A percentile compares a stretch with the other conserved stretches of the same genome.
These are phyloP conservation scores for Medicago ruthenica DNA, from an alignment of 306 rosid genomes.

Conservation along the genomic window DNA sequence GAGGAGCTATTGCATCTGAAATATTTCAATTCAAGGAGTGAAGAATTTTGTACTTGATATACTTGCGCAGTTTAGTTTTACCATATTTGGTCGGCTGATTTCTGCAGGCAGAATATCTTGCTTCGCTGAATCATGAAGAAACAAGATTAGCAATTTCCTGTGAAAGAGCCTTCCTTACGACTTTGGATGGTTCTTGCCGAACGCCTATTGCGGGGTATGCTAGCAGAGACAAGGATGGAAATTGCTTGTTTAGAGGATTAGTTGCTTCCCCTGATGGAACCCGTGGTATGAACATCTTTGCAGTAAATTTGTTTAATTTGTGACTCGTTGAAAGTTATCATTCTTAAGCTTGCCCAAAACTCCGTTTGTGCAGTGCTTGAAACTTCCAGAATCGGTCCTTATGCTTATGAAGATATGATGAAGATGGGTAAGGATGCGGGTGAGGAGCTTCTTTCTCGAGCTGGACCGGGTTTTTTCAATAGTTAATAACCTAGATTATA, in stretches of 20 bases:
- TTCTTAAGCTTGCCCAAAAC: background rate
- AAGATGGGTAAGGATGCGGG: slow-evolving; percentile 90
- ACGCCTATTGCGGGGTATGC: slow-evolving; percentile 97
- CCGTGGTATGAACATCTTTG: slow-evolving; percentile 57
- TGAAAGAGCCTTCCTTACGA: slow-evolving; percentile 85
- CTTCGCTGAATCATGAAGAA: slow-evolving; percentile 85
- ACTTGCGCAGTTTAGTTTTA: slow-evolving; percentile 3
- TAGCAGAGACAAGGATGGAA: slow-evolving; percentile 67
- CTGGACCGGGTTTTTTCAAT: slow-evolving; percentile 83
- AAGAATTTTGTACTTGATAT: slow-evolving; percentile 1
- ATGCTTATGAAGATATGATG: slow-evolving; percentile 70
- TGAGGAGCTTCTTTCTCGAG: slow-evolving; percentile 78
- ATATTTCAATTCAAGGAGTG: slow-evolving; percentile 1
- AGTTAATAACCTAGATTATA: slow-evolving; percentile 35
- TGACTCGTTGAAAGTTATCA: slow-evolving; percentile 1
- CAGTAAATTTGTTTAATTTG: slow-evolving; percentile 17
- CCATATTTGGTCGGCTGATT: slow-evolving; percentile 36
- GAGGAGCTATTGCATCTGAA: background rate
- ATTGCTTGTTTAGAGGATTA: slow-evolving; percentile 86
- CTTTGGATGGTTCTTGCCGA: slow-evolving; percentile 87
- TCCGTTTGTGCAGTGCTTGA: slow-evolving; percentile 66
- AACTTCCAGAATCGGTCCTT: slow-evolving; percentile 74
- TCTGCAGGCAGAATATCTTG: slow-evolving; percentile 73
- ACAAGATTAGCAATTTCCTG: slow-evolving; percentile 80
- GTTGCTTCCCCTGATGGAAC: slow-evolving; percentile 89